Evolutionary conservation across 2,329 filamentous ascomycete genomes (phyloP).

Genomic region (Ascochyta koolunga): DNA sequence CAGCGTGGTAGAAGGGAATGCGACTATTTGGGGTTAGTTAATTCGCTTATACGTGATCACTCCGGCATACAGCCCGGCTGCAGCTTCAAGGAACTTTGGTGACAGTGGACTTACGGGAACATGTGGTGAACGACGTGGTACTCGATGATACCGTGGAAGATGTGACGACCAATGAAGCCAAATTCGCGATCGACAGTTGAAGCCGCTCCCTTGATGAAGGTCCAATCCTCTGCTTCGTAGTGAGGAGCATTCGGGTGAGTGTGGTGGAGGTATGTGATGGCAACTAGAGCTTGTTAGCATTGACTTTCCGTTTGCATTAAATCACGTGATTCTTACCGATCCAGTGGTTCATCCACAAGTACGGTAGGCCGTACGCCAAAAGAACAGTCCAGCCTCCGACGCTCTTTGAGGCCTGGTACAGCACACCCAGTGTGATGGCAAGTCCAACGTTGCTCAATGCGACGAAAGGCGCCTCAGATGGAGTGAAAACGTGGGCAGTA

Average conservation of each 20-base stretch:
- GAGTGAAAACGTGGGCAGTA: constrained; percentile 24
- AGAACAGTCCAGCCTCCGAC: constrained; percentile 64
- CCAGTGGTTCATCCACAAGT: constrained; percentile 75
- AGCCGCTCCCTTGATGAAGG: constrained; percentile 66
- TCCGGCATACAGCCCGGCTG: neutral
- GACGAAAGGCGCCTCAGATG: constrained; percentile 25
- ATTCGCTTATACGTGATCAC: neutral
- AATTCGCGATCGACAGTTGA: constrained; percentile 70
- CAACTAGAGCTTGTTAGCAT: constrained; percentile 52
- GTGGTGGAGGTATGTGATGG: constrained; percentile 78
- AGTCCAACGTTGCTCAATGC: constrained; percentile 27
- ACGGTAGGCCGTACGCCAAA: constrained; percentile 68
- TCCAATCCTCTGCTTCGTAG: constrained; percentile 66
- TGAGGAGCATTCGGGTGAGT: constrained; percentile 65
- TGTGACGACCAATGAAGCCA: constrained; percentile 67
- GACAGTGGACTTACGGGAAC: constrained; percentile 52
- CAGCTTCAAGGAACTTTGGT: neutral
- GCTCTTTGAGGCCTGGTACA: constrained; percentile 60
- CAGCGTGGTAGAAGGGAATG: constrained; percentile 37
- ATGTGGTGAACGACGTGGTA: constrained; percentile 69
- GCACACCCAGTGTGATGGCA: constrained; percentile 39
- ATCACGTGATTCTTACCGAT: constrained; percentile 45
- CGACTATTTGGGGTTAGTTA: constrained; percentile 23
- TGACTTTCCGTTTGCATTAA: neutral
- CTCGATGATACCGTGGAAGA: constrained; percentile 71